Conservation (phyloP, 306 rosid genomes). For the Fragaria nilgerrensis region DNA sequence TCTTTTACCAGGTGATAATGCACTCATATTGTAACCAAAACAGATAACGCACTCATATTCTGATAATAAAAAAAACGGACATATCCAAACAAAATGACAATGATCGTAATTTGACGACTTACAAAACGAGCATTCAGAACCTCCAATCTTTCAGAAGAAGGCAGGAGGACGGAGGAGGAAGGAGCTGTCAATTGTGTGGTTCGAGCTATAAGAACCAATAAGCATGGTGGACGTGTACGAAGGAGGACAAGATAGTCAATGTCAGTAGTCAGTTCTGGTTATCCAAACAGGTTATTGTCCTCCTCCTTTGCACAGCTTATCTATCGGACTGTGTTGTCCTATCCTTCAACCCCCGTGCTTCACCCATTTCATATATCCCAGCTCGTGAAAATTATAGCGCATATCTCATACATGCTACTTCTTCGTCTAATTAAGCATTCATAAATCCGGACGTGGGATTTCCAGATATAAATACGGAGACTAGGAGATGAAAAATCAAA, state of each 20-base stretch:
- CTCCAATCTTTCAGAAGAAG: neutral
- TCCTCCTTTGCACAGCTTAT: neutral
- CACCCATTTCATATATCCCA: neutral
- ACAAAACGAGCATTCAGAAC: neutral
- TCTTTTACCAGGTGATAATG: neutral
- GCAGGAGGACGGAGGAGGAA: neutral
- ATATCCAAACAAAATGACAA: neutral
- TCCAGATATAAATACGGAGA: neutral
- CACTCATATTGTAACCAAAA: neutral
- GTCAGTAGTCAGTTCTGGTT: constrained; percentile 8
- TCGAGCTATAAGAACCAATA: neutral
- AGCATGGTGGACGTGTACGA: neutral
- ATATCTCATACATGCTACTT: neutral
- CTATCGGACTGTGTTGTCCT: neutral
- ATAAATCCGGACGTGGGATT: neutral
- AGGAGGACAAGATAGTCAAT: neutral
- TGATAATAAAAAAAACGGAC: neutral
- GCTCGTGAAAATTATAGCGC: neutral
- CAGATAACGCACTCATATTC: no score
- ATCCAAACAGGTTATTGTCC: neutral
- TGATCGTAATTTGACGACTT: neutral
- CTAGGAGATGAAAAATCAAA: neutral
- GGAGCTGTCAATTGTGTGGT: neutral
- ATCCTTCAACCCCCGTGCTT: neutral
- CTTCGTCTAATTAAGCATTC: neutral